Percentiles rank a stretch among this genome's conserved stretches.
Evolutionary conservation across 331 rosid species (phyloP).

Genomic region (Rhamnella rubrinervis): DNA sequence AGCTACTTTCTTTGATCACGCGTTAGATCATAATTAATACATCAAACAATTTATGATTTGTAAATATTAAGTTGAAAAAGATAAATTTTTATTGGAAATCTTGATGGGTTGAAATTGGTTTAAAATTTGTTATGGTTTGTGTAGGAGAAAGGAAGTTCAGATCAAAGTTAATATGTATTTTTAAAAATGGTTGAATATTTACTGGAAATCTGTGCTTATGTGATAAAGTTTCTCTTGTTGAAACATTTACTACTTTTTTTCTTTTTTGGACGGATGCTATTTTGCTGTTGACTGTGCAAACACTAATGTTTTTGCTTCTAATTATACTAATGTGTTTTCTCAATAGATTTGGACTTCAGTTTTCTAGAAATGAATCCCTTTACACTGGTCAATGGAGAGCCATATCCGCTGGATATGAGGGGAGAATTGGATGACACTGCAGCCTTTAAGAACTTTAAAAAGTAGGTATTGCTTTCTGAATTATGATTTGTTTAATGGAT

Average conservation of each 20-base stretch:
- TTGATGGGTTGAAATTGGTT: not conserved
- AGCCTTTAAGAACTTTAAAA: constrained; percentile 78
- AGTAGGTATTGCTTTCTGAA: constrained; percentile 31
- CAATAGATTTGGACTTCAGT: constrained; percentile 74
- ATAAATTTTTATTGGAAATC: not conserved
- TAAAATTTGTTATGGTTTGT: no score
- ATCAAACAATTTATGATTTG: not conserved
- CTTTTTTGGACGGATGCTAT: no score
- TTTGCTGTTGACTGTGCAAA: no score
- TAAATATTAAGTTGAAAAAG: not conserved
- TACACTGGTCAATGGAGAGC: constrained; percentile 69
- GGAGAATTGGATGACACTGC: constrained; percentile 94
- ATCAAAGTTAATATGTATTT: no score
- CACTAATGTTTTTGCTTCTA: constrained; percentile 5
- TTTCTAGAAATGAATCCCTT: constrained; percentile 91
- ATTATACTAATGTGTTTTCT: constrained; percentile 12
- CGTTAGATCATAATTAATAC: not conserved
- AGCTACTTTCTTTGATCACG: not conserved
- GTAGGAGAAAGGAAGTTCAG: no score
- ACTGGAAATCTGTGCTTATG: no score
- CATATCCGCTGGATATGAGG: constrained; percentile 85
- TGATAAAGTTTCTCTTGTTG: no score
- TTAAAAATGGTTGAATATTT: no score
- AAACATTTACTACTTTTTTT: no score
- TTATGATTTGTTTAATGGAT: constrained; percentile 1